phyloP scores from a whole-genome alignment of 768 basidiomycete genomes.

The Cubamyces lactineus region DNA sequence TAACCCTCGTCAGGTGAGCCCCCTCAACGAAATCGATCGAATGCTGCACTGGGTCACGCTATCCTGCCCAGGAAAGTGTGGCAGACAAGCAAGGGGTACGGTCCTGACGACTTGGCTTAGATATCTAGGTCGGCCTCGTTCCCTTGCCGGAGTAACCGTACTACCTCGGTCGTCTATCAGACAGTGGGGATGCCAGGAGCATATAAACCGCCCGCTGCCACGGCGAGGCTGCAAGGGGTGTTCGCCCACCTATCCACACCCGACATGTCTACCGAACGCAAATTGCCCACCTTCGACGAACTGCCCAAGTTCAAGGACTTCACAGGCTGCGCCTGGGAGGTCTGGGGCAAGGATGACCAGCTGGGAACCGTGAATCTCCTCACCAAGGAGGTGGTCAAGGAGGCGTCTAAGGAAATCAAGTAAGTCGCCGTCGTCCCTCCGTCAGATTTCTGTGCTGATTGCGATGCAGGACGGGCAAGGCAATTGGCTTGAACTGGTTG shows the following conservation, averaged over 20 bases:
- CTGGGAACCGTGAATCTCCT: constrained; percentile 69
- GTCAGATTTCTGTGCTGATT: background rate
- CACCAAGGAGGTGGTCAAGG: constrained; percentile 63
- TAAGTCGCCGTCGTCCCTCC: constrained; percentile 36
- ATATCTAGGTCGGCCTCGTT: background rate
- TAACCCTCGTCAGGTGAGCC: constrained; percentile 12
- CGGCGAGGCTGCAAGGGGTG: constrained; percentile 2
- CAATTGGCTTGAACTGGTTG: constrained; percentile 65
- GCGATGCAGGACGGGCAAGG: constrained; percentile 49
- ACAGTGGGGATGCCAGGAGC: background rate
- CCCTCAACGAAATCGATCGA: constrained; percentile 1
- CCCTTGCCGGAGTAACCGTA: constrained; percentile 6
- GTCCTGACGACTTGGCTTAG: background rate
- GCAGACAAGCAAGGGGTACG: background rate
- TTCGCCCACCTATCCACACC: constrained; percentile 4
- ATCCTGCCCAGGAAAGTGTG: background rate
- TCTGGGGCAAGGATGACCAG: constrained; percentile 69
- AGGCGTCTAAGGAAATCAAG: constrained; percentile 59
- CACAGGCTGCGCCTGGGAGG: constrained; percentile 66
- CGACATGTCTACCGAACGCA: constrained; percentile 20
- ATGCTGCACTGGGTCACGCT: constrained; percentile 10
- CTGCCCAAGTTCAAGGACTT: constrained; percentile 45
- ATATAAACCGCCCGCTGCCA: background rate
- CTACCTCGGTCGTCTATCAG: background rate
- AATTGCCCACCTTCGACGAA: constrained; percentile 53